These are phyloP conservation scores for Cystobasidium pallidum DNA, from an alignment of 1,284 basidiomycete species.

Conservation along the genomic window DNA sequence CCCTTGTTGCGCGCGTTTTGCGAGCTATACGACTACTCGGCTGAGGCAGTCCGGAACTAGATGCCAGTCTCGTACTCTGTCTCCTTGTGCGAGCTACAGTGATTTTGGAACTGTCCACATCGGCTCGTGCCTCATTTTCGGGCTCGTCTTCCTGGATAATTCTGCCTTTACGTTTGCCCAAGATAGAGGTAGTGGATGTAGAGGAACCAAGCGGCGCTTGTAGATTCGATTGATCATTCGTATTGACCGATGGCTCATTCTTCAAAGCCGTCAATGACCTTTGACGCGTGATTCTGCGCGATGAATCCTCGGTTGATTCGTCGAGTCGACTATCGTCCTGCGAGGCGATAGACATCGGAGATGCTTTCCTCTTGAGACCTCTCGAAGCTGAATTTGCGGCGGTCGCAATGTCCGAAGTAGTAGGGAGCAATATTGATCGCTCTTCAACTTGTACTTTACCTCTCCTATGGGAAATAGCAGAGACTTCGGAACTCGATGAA, in stretches of 20 bases:
- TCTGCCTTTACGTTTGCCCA: background rate
- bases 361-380: conserved; percentile 11
- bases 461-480: background rate
- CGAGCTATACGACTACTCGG: conserved; percentile 19
- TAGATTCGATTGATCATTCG: too few relatives aligned
- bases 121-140: background rate
- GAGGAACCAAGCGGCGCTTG: too few relatives aligned
- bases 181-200: background rate
- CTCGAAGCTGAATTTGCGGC: background rate
- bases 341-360: background rate
- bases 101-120: background rate
- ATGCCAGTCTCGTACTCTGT: conserved; percentile 17
- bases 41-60: conserved; percentile 18
- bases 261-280: conserved; percentile 16
- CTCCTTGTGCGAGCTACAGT: conserved; percentile 3
- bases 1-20: background rate
- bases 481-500: background rate
- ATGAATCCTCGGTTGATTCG: background rate
- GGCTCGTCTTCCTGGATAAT: background rate
- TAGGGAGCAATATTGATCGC: background rate
- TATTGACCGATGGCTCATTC: too few relatives aligned
- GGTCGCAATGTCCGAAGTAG: too few relatives aligned
- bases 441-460: background rate
- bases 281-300: conserved; percentile 8
- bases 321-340: background rate